These are phyloP conservation scores for Escovopsis weberi DNA, from an alignment of 2,329 filamentous ascomycete genomes.

Conservation along the genomic window DNA sequence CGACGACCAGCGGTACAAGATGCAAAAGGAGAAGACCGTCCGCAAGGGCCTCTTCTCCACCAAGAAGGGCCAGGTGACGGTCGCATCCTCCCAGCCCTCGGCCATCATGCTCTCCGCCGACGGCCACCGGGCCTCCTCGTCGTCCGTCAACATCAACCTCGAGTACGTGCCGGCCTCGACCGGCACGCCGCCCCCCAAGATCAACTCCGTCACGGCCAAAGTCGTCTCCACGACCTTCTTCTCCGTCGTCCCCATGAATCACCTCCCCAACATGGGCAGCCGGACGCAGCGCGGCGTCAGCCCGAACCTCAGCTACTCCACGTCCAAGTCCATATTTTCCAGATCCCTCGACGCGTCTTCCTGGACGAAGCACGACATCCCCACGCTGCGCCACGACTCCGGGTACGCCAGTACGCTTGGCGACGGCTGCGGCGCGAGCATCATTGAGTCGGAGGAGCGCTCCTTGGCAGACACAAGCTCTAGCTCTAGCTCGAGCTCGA, in stretches of 20 bases:
- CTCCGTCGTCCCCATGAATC: conserved; percentile 28
- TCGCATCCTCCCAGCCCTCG: conserved; percentile 29
- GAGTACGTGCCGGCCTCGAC: conserved; percentile 30
- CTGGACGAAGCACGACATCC: conserved; percentile 26
- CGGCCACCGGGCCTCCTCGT: conserved; percentile 26
- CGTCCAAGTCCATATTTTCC: conserved; percentile 26
- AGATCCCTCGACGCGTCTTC: conserved; percentile 18
- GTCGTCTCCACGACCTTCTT: conserved; percentile 38
- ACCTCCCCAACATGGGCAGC: conserved; percentile 36
- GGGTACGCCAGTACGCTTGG: conserved; percentile 34
- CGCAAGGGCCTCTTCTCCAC: conserved; percentile 37
- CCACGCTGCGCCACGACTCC: conserved; percentile 34
- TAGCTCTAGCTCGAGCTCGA: neutral
- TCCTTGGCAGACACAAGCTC: conserved; percentile 20
- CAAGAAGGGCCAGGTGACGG: conserved; percentile 35
- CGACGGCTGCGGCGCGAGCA: conserved; percentile 5
- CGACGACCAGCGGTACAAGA: conserved; percentile 33
- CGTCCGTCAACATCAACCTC: conserved; percentile 30
- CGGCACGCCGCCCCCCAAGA: conserved; percentile 30
- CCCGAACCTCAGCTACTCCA: conserved; percentile 32
- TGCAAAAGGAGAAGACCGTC: conserved; percentile 36
- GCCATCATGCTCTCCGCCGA: conserved; percentile 37
- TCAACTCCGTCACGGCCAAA: conserved; percentile 35
- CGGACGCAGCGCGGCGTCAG: conserved; percentile 25
- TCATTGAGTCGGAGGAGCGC: conserved; percentile 10